Conservation (phyloP, 768 basidiomycete species). For the Boletus rubroflammeus region DNA sequence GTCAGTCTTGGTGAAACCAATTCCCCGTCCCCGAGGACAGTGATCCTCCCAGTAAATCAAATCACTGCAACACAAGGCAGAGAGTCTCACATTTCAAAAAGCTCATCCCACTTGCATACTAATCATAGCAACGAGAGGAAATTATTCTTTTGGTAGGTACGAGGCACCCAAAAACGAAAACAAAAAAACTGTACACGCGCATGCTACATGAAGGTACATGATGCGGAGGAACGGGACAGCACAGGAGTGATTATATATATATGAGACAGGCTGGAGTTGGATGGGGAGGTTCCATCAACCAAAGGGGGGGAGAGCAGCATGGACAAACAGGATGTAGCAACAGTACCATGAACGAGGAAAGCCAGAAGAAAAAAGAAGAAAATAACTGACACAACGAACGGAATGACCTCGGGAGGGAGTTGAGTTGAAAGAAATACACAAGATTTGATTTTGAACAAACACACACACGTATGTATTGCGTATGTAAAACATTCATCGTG, state of each 20-base stretch:
- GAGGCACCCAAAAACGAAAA: background rate
- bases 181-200: conserved; percentile 35
- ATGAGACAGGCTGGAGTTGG: background rate
- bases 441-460: conserved; percentile 14
- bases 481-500: conserved; percentile 15
- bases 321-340: background rate
- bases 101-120: no score
- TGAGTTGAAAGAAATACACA: conserved; percentile 9
- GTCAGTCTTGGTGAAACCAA: no score
- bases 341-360: background rate
- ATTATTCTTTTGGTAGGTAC: background rate
- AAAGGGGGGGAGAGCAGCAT: background rate
- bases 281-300: background rate
- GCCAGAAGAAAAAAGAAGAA: background rate
- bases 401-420: background rate
- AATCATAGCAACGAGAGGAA: background rate
- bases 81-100: no score
- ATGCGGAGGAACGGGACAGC: background rate
- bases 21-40: no score
- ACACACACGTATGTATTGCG: conserved; percentile 17
- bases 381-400: background rate
- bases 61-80: no score
- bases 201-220: conserved; percentile 35
- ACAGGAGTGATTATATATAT: background rate
- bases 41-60: no score